Base-by-base conservation (phyloP, 305 asterid genomes). In the Fraxinus dipetala region DNA sequence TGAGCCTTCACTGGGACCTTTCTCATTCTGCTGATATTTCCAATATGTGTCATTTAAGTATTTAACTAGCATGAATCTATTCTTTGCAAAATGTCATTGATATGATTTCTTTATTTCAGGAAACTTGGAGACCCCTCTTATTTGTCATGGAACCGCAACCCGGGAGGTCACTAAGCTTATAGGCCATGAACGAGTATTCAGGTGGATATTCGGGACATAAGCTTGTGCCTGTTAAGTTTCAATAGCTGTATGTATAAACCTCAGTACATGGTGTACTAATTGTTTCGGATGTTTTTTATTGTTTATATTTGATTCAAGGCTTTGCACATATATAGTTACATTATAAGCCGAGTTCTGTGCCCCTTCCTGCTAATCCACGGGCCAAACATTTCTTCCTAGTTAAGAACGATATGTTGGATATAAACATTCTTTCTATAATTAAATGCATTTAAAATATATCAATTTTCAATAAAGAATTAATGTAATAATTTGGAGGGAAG, bases 121-220 rank as follows among this genome's bases (percentile, higher is more conserved):
- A 32, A 85, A 7, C 36, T 72, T 10, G 69, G 80, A 54, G 80
- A 78, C 30, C 74, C 80, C 1, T 78, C 80, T 54, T 78, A 78
- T 78, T 78, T 78, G 80, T 78, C 80, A n/a, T 78, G 80, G 80
- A 78, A 78, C n/a, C 80, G 51, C 8, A 54, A 78, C 32, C 73
- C 80, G 2, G 51, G 80, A 14, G 80, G 80, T 78, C 80, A 7
- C 67, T 78, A 59, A 67, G 35, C 73, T 24, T 26, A 3, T n/a
- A 67, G 36, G 7, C 16, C 7, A 3, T 9, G 34, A 63, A 63
- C 72, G 30, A 63, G 72, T 32, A 2, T 63, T 26, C 34, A 22
- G 72, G n/a, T 63, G 72, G 72, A 63, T 63, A 24, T 63, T 24
- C 6, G 32, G 72, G 72, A 26, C 72, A 63, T 63, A 63, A 1